These are phyloP conservation scores for Hibiscus mutabilis DNA, from an alignment of 345 rosid genomes.

Conservation along the genomic window DNA sequence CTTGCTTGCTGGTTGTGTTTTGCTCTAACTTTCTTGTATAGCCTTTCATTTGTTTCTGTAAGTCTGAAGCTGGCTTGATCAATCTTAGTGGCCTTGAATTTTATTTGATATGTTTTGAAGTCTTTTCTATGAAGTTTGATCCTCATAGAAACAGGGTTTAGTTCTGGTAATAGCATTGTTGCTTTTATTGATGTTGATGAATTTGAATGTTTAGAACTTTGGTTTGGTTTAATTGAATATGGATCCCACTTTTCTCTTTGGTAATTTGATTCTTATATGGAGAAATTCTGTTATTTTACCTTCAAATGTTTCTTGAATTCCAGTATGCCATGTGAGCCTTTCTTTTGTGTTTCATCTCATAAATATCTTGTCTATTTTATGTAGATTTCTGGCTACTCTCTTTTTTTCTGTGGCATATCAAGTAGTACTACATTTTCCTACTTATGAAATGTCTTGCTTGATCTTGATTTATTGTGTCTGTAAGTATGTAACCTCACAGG, in stretches of 20 bases:
- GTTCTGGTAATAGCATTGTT: neutral
- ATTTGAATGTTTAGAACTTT: neutral
- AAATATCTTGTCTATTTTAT: neutral
- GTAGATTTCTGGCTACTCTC: neutral
- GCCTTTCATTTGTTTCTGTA: neutral
- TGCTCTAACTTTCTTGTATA: neutral
- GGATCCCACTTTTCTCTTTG: neutral
- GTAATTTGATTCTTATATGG: neutral
- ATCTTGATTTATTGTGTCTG: neutral
- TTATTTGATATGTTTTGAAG: neutral
- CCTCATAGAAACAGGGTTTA: neutral
- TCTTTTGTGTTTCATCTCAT: neutral
- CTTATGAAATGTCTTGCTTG: neutral
- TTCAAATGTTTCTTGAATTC: neutral
- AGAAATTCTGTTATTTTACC: neutral
- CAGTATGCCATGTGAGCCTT: neutral
- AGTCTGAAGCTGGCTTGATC: neutral
- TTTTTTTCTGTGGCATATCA: neutral
- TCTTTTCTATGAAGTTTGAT: neutral
- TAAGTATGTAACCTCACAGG: too few relatives aligned
- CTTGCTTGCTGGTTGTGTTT: too few relatives aligned
- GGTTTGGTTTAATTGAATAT: neutral
- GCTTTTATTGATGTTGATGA: neutral
- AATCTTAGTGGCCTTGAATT: neutral
- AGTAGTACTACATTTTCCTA: neutral